Evolutionary conservation across 169 alveolate species (phyloP), one percentile per base, ranked within the genome.

Genomic region (Eimeria sp.): DNA sequence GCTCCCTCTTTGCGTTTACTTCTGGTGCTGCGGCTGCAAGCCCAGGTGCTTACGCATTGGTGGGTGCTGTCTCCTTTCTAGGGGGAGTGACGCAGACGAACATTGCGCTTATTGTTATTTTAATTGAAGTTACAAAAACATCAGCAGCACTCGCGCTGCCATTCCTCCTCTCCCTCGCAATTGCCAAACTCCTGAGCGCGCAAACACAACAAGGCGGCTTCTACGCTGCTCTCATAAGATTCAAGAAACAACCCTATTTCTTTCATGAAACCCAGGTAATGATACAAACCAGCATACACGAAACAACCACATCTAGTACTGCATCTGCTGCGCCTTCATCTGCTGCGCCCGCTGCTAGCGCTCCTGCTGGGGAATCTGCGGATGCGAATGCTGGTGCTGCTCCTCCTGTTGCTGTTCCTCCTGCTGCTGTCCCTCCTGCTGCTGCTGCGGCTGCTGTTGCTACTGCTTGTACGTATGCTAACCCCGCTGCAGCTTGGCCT

Each of bases 1-100:
- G 78, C 16, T 71, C 91, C 23, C 23, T 85, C 37, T 54, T 72
- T 20, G 14, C 89, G 23, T n/a, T 43, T 27, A 37, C 80, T 74
- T 37, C 91, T 56, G 25, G 82, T 20, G 52, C 46, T 23, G 91
- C 64, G 9, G 30, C 37, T 33, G 66, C 93, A 25, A 62, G 88
- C 2, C 96, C 97, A 60, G 96, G 95, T 16, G 76, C 76, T 56
- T 96, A 96, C 80, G 96, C 96, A 8, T 56, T 96, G n/a, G 94
- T 91, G 13, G 97, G 97, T 4, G 96, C 97, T 33, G 96, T 85
- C 76, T 95, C 97, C 20, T 71, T 96, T 27, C 93, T 96, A 4
- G 95, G 97, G 40, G 97, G 96, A 6, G 90, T 96, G 33, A 89
- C 96, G 27, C 95, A 96, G 37, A 96, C 94, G 54, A 96, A 95